Evolutionary conservation across 805 yeast species (phyloP), one percentile per base, ranked within the genome.

Genomic region (Hemisphaericaspora nanyangensis): DNA sequence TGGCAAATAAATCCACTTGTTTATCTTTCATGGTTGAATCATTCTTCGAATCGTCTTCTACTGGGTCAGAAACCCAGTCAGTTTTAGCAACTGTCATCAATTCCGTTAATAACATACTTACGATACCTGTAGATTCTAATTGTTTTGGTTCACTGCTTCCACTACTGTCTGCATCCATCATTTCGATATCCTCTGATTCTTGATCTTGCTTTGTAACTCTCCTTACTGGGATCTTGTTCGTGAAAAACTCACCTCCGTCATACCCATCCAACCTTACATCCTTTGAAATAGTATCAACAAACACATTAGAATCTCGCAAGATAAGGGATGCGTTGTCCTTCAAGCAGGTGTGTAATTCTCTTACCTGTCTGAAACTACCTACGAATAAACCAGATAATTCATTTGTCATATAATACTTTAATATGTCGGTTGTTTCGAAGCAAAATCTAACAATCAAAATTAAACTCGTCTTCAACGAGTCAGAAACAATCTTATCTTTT

Each of bases 371-470:
- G 39, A 46, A 40, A 4, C 57, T 42, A 5, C 56, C 54, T 6
- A 56, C 56, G 34, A 80, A 70, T 22, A 69, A 60, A 18, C 61
- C 65, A 3, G 69, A 55, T 8, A 85, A 54, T 40, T 82, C 88
- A 17, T 70, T 63, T 0, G 61, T 49, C 50, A 86, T 75, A 28
- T 74, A 60, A 7, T 63, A 62, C 20, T 67, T 63, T 5, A 87
- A 61, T 10, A 76, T 61, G 0, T 68, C 71, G 0, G 63, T 55
- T 3, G 78, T 74, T 56, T 89, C 97, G 55, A 82, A 78, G 41
- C 89, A 80, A 31, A 84, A 68, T 54, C 96, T 74, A 1, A 82
- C 56, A 25, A 88, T 61, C 10, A 77, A 63, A 1, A 79, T 66
- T 16, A 58, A 26, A 28, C 38, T 32, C 6, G 45, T 35, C 31